phyloP scores from a whole-genome alignment of 2,329 filamentous ascomycete species.

The Sordariomycetes sp. region DNA sequence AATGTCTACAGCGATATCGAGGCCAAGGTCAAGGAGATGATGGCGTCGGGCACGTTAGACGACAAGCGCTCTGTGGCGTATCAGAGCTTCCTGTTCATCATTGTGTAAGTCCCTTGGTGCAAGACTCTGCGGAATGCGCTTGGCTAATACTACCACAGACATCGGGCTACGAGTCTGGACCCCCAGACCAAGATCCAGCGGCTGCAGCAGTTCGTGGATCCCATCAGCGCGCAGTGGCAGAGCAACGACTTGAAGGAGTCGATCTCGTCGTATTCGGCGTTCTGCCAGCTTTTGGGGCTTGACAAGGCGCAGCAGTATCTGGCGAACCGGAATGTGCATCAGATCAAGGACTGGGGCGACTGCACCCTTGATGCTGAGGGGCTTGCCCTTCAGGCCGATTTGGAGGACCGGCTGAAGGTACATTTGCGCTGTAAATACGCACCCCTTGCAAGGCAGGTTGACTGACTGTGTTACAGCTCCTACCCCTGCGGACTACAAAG shows the following conservation, averaged over 20 bases:
- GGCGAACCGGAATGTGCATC: conserved; percentile 58
- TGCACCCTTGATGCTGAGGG: conserved; percentile 71
- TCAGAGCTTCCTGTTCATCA: conserved; percentile 85
- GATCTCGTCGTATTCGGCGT: conserved; percentile 65
- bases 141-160: conserved; percentile 33
- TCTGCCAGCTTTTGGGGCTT: conserved; percentile 70
- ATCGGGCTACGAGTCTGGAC: conserved; percentile 70
- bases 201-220: conserved; percentile 68
- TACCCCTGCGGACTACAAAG: conserved; percentile 82
- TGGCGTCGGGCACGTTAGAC: conserved; percentile 61
- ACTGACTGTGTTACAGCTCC: conserved; percentile 27
- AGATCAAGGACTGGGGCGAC: conserved; percentile 72
- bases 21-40: conserved; percentile 69
- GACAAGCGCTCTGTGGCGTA: conserved; percentile 79
- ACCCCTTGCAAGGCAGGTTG: background rate
- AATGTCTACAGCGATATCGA: conserved; percentile 83
- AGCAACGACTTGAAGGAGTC: conserved; percentile 56
- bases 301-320: conserved; percentile 76
- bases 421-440: conserved; percentile 10
- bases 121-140: background rate
- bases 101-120: conserved; percentile 49
- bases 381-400: conserved; percentile 63
- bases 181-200: conserved; percentile 58
- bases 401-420: conserved; percentile 66
- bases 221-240: conserved; percentile 73